A percentile compares a stretch with the other conserved stretches of the same genome.
These are phyloP conservation scores for Xylaria arbuscula DNA, from an alignment of 2,329 filamentous ascomycete genomes.

Conservation along the genomic window DNA sequence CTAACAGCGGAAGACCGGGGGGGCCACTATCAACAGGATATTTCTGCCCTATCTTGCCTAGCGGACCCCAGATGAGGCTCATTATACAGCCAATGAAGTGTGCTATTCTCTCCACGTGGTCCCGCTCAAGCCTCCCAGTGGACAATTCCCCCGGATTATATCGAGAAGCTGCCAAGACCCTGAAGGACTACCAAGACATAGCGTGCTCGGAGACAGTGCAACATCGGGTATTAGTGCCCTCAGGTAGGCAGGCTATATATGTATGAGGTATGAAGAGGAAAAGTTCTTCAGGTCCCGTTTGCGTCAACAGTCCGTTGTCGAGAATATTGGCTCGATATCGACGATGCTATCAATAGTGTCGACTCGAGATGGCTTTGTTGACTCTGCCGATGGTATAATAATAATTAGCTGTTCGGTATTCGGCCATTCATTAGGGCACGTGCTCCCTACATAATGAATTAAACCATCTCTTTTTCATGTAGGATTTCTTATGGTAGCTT, in stretches of 20 bases:
- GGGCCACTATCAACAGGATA: neutral
- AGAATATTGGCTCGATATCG: neutral
- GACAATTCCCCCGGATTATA: constrained; percentile 15
- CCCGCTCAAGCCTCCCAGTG: constrained; percentile 28
- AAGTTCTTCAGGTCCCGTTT: neutral
- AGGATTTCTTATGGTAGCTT: neutral
- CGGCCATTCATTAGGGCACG: constrained; percentile 18
- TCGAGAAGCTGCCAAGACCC: constrained; percentile 25
- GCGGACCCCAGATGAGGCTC: constrained; percentile 34
- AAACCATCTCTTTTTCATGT: constrained; percentile 2
- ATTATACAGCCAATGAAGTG: constrained; percentile 26
- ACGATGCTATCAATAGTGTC: neutral
- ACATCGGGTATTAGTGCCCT: neutral
- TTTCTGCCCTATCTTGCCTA: constrained; percentile 8
- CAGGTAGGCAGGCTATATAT: neutral
- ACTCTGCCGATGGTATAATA: neutral
- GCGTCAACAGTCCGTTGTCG: neutral
- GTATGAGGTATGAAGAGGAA: neutral
- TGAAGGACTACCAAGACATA: neutral
- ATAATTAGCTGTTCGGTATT: constrained; percentile 8
- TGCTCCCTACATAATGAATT: constrained; percentile 17
- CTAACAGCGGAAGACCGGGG: too few species aligned
- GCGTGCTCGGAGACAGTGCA: constrained; percentile 12
- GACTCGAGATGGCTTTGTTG: constrained; percentile 8
- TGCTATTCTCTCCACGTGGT: constrained; percentile 31